phyloP scores from a whole-genome alignment of 495 filamentous ascomycete species.

The Physcia stellaris region DNA sequence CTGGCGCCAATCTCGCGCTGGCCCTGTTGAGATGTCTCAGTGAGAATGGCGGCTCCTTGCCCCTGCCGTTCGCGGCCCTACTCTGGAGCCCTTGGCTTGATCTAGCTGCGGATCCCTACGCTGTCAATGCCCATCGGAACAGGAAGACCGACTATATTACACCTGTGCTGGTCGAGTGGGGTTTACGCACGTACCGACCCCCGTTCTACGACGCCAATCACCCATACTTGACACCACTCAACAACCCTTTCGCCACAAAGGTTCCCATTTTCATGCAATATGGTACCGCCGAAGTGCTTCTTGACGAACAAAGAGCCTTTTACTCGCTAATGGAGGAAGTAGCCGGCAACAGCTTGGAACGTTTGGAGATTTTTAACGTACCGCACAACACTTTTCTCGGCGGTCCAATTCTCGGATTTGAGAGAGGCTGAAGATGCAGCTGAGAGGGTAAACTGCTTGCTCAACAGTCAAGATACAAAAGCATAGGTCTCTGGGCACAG shows the following conservation, averaged over 20 bases:
- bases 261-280: constrained; percentile 24
- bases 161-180: constrained; percentile 22
- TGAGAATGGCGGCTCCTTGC: background rate
- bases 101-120: constrained; percentile 7
- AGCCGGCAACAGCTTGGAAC: too few species aligned
- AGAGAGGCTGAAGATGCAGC: too few species aligned
- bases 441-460: too few species aligned
- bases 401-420: too few species aligned
- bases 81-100: constrained; percentile 30
- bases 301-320: constrained; percentile 20
- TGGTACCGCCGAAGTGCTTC: constrained; percentile 29
- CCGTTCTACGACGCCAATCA: constrained; percentile 10
- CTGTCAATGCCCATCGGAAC: constrained; percentile 18
- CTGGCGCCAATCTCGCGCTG: constrained; percentile 27
- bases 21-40: constrained; percentile 26
- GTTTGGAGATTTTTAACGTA: too few species aligned
- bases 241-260: constrained; percentile 23
- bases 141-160: constrained; percentile 25
- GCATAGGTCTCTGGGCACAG: too few species aligned
- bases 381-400: too few species aligned
- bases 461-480: too few species aligned
- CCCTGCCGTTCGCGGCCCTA: constrained; percentile 14
- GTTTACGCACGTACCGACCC: constrained; percentile 18
- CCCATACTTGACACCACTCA: constrained; percentile 21
- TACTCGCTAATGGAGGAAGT: constrained; percentile 20